Evolutionary conservation across 2,329 filamentous ascomycete species (phyloP), one percentile per base, ranked within the genome.

Genomic region (Cytospora paraplurivora): DNA sequence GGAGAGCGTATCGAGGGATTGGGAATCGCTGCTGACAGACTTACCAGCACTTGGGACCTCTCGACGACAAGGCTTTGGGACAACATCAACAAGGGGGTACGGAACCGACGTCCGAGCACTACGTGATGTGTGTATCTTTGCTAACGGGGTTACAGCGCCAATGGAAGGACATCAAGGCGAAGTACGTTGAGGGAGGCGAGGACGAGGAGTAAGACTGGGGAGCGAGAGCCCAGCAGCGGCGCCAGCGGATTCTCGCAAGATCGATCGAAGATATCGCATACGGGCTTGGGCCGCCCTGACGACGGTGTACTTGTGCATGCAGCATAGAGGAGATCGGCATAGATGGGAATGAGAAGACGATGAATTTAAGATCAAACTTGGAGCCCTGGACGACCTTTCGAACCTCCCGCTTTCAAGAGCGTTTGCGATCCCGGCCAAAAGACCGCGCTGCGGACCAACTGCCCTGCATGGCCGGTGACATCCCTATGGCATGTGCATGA

Each of bases 91-190:
- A 86, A 85, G 74, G 95, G 95, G 56, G 65, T 67, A 65, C 19
- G 65, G 37, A 21, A 7, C 32, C 17, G 21, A 15, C 56, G 8
- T 21, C 17, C 73, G 94, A 97, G 92, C 44, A 47, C 10, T n/a
- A 6, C 75, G 91, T 88, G 13, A 19, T n/a, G 13, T n/a, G 19
- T 35, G 47, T 47, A 17, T 32, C 12, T 54, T 49, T 56, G 47
- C 38, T 64, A 59, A 64, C 51, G 3, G n/a, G 56, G 19, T 58
- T n/a, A 37, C 75, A 98, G 94, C 92, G 94, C 75, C 94, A 97
- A 96, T 98, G 95, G 95, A 97, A 97, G 86, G 95, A 99, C 78
- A 97, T 99, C 83, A 94, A 96, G 82, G 82, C 88, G 78, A 89
- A 85, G 79, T 99, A 97, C 79, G 78, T 96, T 73, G 80, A 91